Evolutionary conservation across 139 green algal genomes (phyloP), one percentile per base, ranked within the genome.

Genomic region (Desmodesmus armatus): DNA sequence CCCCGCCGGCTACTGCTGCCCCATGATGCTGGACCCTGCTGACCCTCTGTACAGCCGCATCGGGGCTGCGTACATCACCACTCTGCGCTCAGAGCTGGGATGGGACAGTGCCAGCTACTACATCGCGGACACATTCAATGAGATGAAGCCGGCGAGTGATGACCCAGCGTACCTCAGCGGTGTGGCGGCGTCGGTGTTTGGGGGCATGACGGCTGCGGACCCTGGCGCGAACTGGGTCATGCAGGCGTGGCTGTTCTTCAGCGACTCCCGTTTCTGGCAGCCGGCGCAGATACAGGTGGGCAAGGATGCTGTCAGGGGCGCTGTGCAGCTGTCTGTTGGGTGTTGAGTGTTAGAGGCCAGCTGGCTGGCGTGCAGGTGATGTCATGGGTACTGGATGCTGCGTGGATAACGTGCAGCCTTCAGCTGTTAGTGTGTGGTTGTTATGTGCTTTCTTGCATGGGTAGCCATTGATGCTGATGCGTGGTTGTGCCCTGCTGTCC

Each of bases 201-300:
- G 71, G 27, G 89, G 66, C 71, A 88, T 92, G 79, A 58, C 75
- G 0, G 44, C 55, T 15, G 87, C 55, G 25, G 89, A 92, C 63
- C 60, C 84, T 0, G 71, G 29, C 17, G 79, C 87, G 2, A 33
- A 79, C 4, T 92, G 89, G 89, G 55, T 92, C 27, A 89, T 90
- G 89, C 89, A 92, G 80, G 89, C 87, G 2, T 92, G 89, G 89
- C 83, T 92, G 39, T 92, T 92, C 80, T 91, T 89, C 80, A 85
- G 62, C 23, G 79, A 91, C 39, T 29, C 51, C 0, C 65, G 67
- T 31, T 85, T 85, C 31, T 85, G 80, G 80, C 80, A 85, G n/a
- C 80, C 78, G n/a, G 27, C 78, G 0, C 86, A 92, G 35, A 89
- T 91, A 11, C 29, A 91, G 88, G 88, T 87, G n/a, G 11, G 76